phyloP scores from a whole-genome alignment of 208 protist species.

The Acanthamoeba triangularis region DNA sequence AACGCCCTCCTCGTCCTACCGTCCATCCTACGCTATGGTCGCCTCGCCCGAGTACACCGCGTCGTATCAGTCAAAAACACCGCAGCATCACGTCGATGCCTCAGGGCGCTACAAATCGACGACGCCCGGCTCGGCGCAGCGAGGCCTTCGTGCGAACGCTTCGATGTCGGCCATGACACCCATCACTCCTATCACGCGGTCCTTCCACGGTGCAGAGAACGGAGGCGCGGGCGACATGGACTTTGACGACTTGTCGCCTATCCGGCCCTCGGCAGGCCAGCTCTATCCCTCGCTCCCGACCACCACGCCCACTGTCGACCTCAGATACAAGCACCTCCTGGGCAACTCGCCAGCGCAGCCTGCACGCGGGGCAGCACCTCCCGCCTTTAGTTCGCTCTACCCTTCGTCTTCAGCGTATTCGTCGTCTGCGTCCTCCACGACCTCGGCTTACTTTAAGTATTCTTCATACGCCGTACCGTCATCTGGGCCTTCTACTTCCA shows the following conservation, averaged over 20 bases:
- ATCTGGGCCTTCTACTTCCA: too few relatives aligned
- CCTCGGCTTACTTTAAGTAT: too few relatives aligned
- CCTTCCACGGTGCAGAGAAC: background rate
- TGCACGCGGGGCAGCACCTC: background rate
- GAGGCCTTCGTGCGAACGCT: background rate
- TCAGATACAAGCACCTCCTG: constrained; percentile 13
- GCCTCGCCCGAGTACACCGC: background rate
- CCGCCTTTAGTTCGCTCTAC: background rate
- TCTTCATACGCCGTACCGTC: too few relatives aligned
- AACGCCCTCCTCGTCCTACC: background rate
- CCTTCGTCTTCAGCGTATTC: background rate
- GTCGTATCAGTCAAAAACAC: background rate
- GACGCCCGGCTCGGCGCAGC: background rate
- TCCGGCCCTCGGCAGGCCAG: background rate
- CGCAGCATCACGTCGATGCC: background rate
- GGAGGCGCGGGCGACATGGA: background rate
- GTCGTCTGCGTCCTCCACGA: background rate
- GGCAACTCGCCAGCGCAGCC: constrained; percentile 34
- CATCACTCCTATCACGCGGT: background rate
- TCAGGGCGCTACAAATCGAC: background rate
- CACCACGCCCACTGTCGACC: constrained; percentile 22
- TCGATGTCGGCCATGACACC: constrained; percentile 14
- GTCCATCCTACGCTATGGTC: constrained; percentile 9
- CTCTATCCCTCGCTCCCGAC: constrained; percentile 25
- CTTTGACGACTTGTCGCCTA: constrained; percentile 35